Evolutionary conservation across 1,284 basidiomycete genomes (phyloP), one percentile per base, ranked within the genome.

Genomic region (Chondrostereum purpureum): DNA sequence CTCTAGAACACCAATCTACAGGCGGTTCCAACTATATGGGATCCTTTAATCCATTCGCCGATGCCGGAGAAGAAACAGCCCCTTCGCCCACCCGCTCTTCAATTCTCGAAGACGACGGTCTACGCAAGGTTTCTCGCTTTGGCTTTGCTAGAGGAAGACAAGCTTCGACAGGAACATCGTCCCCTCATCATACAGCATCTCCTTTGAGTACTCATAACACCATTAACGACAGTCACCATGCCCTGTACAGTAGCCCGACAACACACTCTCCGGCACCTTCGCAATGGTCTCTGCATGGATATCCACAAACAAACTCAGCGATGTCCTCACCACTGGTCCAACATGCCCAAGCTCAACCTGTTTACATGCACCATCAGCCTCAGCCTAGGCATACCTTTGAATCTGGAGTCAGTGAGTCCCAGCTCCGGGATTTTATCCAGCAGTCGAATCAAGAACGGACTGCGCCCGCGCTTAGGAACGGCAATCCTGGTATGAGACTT

Each of bases 121-220:
- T 64, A 13, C 69, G 86, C 46, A 84, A 83, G 53, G 75, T 88
- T 31, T 91, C 88, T 5, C 75, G 89, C 16, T 92, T 92, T 63
- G 85, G 82, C 14, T 92, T 92, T 60, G 89, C 89, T 8, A 78
- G 86, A 17, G 82, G 81, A 13, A 73, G 78, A 37, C 83, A 81
- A 50, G 72, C 73, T 1, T 77, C 82, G 39, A 58, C 78, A 2
- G 51, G 55, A 14, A 77, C 79, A 11, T 84, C 83, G 16, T 80
- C 83, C 33, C 63, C 75, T 27, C 75, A 78, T 47, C 67, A 72
- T 3, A 59, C 80, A 17, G 79, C 81, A 13, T 77, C 82, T 5
- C 63, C 79, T 31, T 76, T 68, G 45, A 58, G 11, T 19, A 44
- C 16, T 21, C 11, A 18, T 13, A 41, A 58, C 37, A 56, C 65